A percentile compares a stretch with the other conserved stretches of the same genome.
phyloP scores from a whole-genome alignment of 306 rosid species.

The Cajanus cajan region DNA sequence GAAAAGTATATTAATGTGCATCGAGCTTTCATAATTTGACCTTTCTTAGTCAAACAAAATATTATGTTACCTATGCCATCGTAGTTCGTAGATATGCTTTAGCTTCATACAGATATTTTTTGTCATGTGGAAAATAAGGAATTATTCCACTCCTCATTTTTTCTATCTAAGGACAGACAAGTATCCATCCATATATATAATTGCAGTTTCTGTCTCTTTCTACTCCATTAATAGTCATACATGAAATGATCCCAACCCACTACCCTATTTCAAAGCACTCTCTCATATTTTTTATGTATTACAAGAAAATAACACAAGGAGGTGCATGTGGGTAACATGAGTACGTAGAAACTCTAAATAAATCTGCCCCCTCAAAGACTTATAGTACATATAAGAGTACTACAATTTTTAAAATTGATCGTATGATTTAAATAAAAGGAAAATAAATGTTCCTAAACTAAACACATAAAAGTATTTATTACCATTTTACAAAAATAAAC shows the following conservation, averaged over 20 bases:
- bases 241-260: neutral
- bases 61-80: too few relatives aligned
- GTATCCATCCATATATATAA: neutral
- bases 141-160: too few relatives aligned
- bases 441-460: too few relatives aligned
- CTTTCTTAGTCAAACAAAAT: neutral
- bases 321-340: too few relatives aligned
- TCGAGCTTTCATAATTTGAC: neutral
- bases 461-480: neutral
- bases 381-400: neutral
- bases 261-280: neutral
- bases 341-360: too few relatives aligned
- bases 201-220: neutral
- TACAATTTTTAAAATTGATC: too few relatives aligned
- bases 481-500: neutral
- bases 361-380: too few relatives aligned
- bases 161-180: neutral
- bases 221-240: neutral
- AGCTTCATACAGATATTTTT: too few relatives aligned
- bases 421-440: too few relatives aligned
- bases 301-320: too few relatives aligned
- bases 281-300: too few relatives aligned
- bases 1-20: neutral
- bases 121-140: neutral
- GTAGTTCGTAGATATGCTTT: neutral